These are phyloP conservation scores for Eimeria sp. DNA, from an alignment of 169 alveolate species.

Conservation along the genomic window DNA sequence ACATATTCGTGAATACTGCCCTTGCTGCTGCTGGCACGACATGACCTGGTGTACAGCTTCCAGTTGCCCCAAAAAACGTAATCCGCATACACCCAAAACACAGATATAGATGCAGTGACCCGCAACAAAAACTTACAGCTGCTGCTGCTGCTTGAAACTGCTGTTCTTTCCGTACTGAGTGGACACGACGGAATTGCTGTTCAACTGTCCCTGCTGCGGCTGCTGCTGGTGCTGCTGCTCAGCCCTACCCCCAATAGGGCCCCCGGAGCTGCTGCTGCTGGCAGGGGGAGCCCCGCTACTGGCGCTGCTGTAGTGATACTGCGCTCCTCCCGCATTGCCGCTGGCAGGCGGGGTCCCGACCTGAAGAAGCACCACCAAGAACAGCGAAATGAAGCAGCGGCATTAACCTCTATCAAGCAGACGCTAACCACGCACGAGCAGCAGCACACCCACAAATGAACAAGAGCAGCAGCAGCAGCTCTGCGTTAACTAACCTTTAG, in stretches of 20 bases:
- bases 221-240: conserved; percentile 72
- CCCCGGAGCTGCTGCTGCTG: conserved; percentile 67
- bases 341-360: conserved; percentile 56
- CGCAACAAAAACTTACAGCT: conserved; percentile 8
- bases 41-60: background rate
- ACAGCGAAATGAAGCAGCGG: background rate
- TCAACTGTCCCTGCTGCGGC: conserved; percentile 59
- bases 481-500: conserved; percentile 4
- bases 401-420: background rate
- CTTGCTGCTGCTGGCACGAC: background rate
- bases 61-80: background rate
- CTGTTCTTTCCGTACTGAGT: conserved; percentile 32
- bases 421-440: no score
- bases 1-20: background rate
- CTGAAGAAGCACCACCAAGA: conserved; percentile 1
- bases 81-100: background rate
- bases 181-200: background rate
- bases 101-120: background rate
- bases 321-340: conserved; percentile 17
- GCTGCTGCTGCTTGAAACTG: conserved; percentile 63
- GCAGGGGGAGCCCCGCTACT: conserved; percentile 43
- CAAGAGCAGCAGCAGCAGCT: background rate
- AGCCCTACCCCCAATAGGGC: conserved; percentile 41
- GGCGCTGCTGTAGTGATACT: conserved; percentile 62
- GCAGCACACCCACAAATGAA: background rate